Conservation (phyloP, 192 early-diverging fungal species). For the Backusella morwellensis region DNA sequence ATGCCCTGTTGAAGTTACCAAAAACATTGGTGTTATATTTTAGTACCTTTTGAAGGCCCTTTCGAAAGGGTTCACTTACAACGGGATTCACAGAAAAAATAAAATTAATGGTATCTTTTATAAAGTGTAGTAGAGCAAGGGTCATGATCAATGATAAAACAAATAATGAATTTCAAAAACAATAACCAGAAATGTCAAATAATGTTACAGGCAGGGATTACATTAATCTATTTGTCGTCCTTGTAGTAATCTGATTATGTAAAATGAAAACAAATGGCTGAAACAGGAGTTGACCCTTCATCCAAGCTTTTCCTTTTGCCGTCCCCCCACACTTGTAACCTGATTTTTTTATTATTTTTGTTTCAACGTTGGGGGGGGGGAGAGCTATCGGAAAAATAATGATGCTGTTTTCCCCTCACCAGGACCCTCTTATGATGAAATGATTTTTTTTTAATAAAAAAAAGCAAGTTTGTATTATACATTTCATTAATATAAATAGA, state of each 20-base stretch:
- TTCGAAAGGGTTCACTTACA: neutral
- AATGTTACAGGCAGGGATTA: too few species aligned
- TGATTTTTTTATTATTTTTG: neutral
- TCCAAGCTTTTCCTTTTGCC: too few species aligned
- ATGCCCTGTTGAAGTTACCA: neutral
- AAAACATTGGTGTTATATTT: neutral
- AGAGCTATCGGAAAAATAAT: neutral
- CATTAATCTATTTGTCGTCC: neutral
- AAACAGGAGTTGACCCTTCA: neutral
- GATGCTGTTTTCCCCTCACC: neutral
- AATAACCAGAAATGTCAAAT: too few species aligned
- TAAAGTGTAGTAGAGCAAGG: too few species aligned
- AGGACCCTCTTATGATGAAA: neutral
- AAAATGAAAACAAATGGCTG: neutral
- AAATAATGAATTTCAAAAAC: too few species aligned
- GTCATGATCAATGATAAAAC: too few species aligned
- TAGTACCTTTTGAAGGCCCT: neutral
- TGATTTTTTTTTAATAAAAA: too few species aligned
- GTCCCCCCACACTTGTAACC: too few species aligned
- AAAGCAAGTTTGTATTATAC: too few species aligned
- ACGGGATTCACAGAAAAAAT: neutral
- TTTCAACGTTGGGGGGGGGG: neutral
- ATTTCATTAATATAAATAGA: too few species aligned
- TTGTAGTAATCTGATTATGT: neutral
- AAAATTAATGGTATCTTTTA: neutral